These are phyloP conservation scores for Chenopodium berlandieri DNA, from an alignment of 148 eudicot genomes.

Conservation along the genomic window DNA sequence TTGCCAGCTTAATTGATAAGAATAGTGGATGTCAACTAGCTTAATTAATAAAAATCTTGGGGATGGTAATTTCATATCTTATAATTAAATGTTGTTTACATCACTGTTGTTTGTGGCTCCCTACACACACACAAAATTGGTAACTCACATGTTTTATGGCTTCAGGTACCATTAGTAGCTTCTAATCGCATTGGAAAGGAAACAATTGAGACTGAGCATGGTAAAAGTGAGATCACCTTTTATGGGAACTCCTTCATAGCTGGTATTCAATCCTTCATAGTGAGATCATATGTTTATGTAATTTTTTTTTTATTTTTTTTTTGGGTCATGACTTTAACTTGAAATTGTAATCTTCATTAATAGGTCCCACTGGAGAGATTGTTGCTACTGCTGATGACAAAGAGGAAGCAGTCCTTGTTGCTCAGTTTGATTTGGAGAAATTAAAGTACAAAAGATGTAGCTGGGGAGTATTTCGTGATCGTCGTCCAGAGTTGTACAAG, in stretches of 20 bases:
- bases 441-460: constrained; percentile 74
- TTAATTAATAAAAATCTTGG: too few species aligned
- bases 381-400: constrained; percentile 72
- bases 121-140: neutral
- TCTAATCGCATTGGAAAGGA: constrained; percentile 94
- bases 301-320: too few species aligned
- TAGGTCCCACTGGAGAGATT: constrained; percentile 92
- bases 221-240: constrained; percentile 92
- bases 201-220: constrained; percentile 81
- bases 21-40: too few species aligned
- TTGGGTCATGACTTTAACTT: too few species aligned
- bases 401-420: constrained; percentile 81
- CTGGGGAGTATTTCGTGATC: constrained; percentile 95
- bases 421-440: constrained; percentile 71
- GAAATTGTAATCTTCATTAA: constrained; percentile 4
- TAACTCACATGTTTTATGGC: constrained; percentile 7
- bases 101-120: too few species aligned
- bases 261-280: constrained; percentile 39
- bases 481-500: constrained; percentile 93
- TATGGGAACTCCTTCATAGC: constrained; percentile 96
- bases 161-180: constrained; percentile 96
- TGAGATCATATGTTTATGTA: too few species aligned
- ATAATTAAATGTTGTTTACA: too few species aligned
- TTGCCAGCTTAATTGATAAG: too few species aligned
- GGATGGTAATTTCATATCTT: too few species aligned